Base-by-base conservation (phyloP, 768 basidiomycete species). In the Tricholomella constricta region DNA sequence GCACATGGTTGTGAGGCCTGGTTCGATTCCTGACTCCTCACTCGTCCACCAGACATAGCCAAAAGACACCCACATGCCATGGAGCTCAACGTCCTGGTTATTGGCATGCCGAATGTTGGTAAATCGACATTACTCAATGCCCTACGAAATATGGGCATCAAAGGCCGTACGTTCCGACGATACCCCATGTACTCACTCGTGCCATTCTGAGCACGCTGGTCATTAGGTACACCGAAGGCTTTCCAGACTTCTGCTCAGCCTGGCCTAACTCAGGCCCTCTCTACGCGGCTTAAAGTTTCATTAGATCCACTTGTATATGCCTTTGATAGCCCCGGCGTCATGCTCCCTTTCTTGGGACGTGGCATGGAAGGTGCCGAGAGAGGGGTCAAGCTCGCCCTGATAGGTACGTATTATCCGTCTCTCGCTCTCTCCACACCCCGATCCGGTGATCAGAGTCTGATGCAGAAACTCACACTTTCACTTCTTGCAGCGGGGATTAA, bases 41-140 rank as follows among this genome's bases (percentile, higher is more conserved):
- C 45, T 44, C 12, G 34, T 10, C 31, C 31, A 10, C 31, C 54
- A 92, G 89, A 82, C 61, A 79, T 91, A 60, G 88, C 89, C 27
- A 83, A 82, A 62, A 75, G 77, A 36, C 80, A 86, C 65, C 83
- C 83, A 45, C 81, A 90, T 57, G 79, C 83, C 42, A 82, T 85
- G 61, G 89, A 89, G 66, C 72, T 92, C 59, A 94, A 94, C 62
- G 88, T 98, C 6, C 79, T 98, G 2, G 93, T 98, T 20, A 87
- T 97, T 53, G 97, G 97, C 20, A 98, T 99, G 96, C 97, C 97
- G 15, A 98, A 98, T 68, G 94, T 98, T 42, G 96, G 96, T 36
- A 98, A 99, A 73, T 98, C 95, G 12, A 95, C 92, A 2, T 71
- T 98, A 45, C 75, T 99, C 11, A 99, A 99, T 65, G 84, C 93